These are phyloP conservation scores for Mycena latifolia DNA, from an alignment of 768 basidiomycete species.

Conservation along the genomic window DNA sequence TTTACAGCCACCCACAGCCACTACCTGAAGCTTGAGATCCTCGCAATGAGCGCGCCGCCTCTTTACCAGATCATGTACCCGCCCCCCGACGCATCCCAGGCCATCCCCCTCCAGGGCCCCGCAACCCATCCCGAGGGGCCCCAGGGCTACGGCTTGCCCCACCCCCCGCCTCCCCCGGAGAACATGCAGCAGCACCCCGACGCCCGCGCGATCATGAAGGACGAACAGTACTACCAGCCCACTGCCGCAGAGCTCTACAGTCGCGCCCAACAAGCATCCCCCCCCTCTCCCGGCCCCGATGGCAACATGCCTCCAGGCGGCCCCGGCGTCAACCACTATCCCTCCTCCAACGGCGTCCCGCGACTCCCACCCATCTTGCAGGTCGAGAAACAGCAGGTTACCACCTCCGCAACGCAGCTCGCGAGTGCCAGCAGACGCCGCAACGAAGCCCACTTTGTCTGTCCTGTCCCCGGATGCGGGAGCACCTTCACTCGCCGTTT, in stretches of 20 bases:
- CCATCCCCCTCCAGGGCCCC: slow-evolving; percentile 54
- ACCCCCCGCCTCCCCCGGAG: slow-evolving; percentile 49
- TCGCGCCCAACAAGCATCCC: slow-evolving; percentile 52
- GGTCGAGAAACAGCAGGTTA: slow-evolving; percentile 95
- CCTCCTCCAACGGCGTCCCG: slow-evolving; percentile 62
- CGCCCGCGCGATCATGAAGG: slow-evolving; percentile 44
- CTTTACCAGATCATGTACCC: slow-evolving; percentile 30
- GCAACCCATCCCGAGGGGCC: slow-evolving; percentile 58
- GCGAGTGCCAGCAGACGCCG: slow-evolving; percentile 91
- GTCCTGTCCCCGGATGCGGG: slow-evolving; percentile 95
- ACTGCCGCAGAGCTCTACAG: slow-evolving; percentile 68
- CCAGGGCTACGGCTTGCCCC: slow-evolving; percentile 54
- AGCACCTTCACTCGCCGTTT: slow-evolving; percentile 97
- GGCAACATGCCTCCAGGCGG: slow-evolving; percentile 46
- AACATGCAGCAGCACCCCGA: slow-evolving; percentile 38
- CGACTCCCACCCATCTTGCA: slow-evolving; percentile 87
- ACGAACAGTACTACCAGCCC: slow-evolving; percentile 62
- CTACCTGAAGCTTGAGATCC: slow-evolving; percentile 9
- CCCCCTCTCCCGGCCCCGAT: slow-evolving; percentile 51
- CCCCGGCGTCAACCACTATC: slow-evolving; percentile 68
- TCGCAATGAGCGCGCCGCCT: slow-evolving; percentile 45
- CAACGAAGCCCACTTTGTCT: slow-evolving; percentile 93
- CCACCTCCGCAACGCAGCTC: slow-evolving; percentile 92
- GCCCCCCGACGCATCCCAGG: slow-evolving; percentile 47
- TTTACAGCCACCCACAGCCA: slow-evolving; percentile 10